Evolutionary conservation across 345 rosid species (phyloP).

Genomic region (Aegle marmelos): DNA sequence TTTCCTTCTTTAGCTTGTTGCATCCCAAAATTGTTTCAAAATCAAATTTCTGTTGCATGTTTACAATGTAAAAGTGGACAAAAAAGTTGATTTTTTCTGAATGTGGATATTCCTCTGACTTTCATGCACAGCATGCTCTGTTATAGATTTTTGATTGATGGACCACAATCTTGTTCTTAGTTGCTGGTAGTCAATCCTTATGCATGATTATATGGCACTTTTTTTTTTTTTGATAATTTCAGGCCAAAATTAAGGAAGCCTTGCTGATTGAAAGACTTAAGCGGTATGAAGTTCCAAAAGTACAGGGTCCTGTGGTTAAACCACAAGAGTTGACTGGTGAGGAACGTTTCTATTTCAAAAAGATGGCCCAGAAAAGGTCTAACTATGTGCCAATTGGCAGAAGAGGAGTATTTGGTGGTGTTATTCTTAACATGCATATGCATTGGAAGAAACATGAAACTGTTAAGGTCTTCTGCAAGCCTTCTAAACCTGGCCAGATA

Average conservation of each 20-base stretch:
- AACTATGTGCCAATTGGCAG: conserved; percentile 79
- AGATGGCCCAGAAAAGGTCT: conserved; percentile 62
- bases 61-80: not conserved
- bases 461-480: conserved; percentile 71
- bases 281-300: conserved; percentile 72
- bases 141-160: not conserved
- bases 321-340: conserved; percentile 79
- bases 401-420: conserved; percentile 91
- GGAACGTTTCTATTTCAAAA: conserved; percentile 77
- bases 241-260: conserved; percentile 90
- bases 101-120: not conserved
- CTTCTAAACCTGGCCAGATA: conserved; percentile 63
- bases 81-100: not conserved
- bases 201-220: too few species aligned
- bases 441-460: conserved; percentile 62
- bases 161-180: not conserved
- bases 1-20: not conserved
- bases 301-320: conserved; percentile 75
- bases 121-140: not conserved
- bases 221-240: conserved; percentile 3
- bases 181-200: too few species aligned
- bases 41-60: not conserved
- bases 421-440: conserved; percentile 90
- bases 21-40: not conserved
- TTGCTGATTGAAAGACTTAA: conserved; percentile 76